Conservation (phyloP, 495 filamentous ascomycete genomes). For the Wilcoxina mikolae region DNA sequence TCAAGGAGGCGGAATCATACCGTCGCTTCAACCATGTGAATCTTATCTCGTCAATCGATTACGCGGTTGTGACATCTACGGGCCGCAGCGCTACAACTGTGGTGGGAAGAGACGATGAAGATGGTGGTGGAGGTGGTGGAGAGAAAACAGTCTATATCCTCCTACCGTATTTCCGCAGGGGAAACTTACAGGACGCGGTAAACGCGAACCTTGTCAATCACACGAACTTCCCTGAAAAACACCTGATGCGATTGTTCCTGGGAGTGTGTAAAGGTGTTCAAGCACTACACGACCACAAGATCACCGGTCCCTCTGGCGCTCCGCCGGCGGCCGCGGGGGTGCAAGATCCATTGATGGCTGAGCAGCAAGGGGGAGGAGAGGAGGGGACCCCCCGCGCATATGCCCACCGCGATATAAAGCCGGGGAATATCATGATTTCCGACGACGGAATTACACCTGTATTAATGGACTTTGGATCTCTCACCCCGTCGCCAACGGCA, state of each 20-base stretch:
- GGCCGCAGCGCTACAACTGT: slow-evolving; percentile 18
- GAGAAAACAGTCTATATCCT: slow-evolving; percentile 94
- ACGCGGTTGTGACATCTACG: slow-evolving; percentile 49
- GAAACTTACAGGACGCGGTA: slow-evolving; percentile 94
- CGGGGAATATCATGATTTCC: slow-evolving; percentile 94
- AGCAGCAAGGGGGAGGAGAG: slow-evolving; percentile 41
- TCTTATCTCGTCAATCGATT: slow-evolving; percentile 85
- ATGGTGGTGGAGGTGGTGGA: slow-evolving; percentile 37
- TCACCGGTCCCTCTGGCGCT: slow-evolving; percentile 38
- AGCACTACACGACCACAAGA: slow-evolving; percentile 78
- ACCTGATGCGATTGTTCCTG: slow-evolving; percentile 76
- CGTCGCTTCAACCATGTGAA: slow-evolving; percentile 69
- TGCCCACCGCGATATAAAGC: slow-evolving; percentile 94
- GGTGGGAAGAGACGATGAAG: slow-evolving; percentile 41
- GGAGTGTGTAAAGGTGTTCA: slow-evolving; percentile 79
- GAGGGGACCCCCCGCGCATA: slow-evolving; percentile 56
- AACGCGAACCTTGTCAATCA: slow-evolving; percentile 98
- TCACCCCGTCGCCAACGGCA: slow-evolving; percentile 76
- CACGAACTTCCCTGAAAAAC: slow-evolving; percentile 76
- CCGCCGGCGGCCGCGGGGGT: slow-evolving; percentile 22
- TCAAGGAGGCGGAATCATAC: slow-evolving; percentile 96
- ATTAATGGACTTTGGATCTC: slow-evolving; percentile 94
- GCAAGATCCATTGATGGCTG: slow-evolving; percentile 29
- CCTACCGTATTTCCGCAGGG: slow-evolving; percentile 83
- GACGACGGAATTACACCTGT: slow-evolving; percentile 77